Evolutionary conservation across 2,329 filamentous ascomycete species (phyloP).

Genomic region (Phaeosphaeria sp.): DNA sequence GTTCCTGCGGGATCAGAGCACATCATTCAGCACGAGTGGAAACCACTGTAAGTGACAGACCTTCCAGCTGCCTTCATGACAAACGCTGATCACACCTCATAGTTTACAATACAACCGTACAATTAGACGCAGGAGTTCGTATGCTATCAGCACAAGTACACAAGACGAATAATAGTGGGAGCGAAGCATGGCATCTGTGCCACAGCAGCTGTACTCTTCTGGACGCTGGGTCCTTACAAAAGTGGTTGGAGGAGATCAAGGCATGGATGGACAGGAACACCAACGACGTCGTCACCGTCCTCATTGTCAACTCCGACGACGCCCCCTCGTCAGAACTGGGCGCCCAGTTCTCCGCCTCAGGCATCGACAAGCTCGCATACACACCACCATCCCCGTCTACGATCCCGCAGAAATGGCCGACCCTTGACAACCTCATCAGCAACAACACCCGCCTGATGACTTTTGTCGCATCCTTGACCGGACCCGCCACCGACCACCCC

Average conservation of each 20-base stretch:
- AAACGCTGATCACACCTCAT: neutral
- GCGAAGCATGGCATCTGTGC: constrained; percentile 67
- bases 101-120: constrained; percentile 70
- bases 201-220: constrained; percentile 72
- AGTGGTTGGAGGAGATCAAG: constrained; percentile 70
- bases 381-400: constrained; percentile 48
- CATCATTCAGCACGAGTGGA: constrained; percentile 67
- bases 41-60: constrained; percentile 63
- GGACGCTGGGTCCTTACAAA: constrained; percentile 70
- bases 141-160: constrained; percentile 77
- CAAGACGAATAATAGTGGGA: constrained; percentile 53
- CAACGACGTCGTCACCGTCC: constrained; percentile 76
- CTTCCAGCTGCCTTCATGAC: neutral
- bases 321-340: constrained; percentile 63
- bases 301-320: constrained; percentile 74
- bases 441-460: constrained; percentile 69
- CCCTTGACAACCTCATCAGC: constrained; percentile 71
- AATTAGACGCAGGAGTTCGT: constrained; percentile 73
- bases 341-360: constrained; percentile 53
- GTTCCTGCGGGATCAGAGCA: constrained; percentile 71
- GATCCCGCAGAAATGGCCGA: constrained; percentile 69
- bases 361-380: constrained; percentile 67
- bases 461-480: constrained; percentile 65
- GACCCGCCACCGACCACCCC: constrained; percentile 50
- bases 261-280: constrained; percentile 73